Evolutionary conservation across 495 filamentous ascomycete species (phyloP).

Genomic region (Hyphodiscus hymeniophilus): DNA sequence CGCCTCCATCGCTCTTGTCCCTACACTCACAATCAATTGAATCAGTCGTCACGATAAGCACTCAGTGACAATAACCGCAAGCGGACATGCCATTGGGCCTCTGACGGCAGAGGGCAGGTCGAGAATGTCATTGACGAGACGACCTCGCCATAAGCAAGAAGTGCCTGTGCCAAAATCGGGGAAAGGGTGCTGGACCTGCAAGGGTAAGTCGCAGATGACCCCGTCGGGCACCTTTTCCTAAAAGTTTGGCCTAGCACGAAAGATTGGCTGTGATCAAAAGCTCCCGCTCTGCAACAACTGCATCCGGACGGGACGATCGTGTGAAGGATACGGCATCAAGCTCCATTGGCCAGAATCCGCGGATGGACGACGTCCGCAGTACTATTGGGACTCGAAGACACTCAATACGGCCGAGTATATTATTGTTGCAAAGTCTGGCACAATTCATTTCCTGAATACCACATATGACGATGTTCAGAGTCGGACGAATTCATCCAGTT

Average conservation of each 20-base stretch:
- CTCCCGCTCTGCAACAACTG: background rate
- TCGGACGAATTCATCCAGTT: background rate
- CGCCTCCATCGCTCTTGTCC: no score
- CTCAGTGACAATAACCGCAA: no score
- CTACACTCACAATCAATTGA: no score
- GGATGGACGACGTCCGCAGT: background rate
- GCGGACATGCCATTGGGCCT: no score
- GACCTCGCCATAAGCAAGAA: no score
- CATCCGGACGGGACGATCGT: background rate
- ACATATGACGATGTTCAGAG: background rate
- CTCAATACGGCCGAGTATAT: background rate
- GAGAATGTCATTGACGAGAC: no score
- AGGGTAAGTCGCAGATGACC: background rate
- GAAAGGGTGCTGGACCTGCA: slow-evolving; percentile 17
- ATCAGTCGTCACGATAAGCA: no score
- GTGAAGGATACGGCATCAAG: background rate
- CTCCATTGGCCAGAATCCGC: background rate
- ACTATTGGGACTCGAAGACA: background rate
- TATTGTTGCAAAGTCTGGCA: background rate
- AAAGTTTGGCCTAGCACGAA: background rate
- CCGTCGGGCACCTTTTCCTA: background rate
- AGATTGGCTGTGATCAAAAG: background rate
- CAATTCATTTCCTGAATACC: background rate
- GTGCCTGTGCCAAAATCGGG: no score
- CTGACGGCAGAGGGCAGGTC: no score